Conservation (phyloP, 73 alveolate species). For the Stentor coeruleus region DNA sequence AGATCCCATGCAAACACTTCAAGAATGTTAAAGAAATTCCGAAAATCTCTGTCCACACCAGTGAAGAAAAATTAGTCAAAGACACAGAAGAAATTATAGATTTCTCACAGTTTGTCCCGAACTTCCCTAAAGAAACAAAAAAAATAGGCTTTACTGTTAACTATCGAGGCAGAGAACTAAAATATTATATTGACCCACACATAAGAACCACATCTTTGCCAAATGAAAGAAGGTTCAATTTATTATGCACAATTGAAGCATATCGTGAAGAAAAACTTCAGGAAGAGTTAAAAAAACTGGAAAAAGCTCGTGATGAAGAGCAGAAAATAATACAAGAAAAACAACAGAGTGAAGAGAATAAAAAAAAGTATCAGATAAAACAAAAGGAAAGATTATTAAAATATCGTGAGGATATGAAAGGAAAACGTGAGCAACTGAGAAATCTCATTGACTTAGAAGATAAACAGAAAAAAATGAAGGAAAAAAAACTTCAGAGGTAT, state of each 20-base stretch:
- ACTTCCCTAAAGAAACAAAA: not conserved
- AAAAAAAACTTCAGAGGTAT: too few species aligned
- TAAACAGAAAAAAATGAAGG: not conserved
- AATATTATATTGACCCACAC: not conserved
- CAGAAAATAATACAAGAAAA: not conserved
- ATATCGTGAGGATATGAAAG: not conserved
- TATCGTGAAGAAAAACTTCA: not conserved
- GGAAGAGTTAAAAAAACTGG: not conserved
- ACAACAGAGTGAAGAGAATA: not conserved
- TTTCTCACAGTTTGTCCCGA: not conserved
- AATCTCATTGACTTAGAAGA: not conserved
- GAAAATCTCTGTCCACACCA: not conserved
- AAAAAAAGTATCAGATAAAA: not conserved
- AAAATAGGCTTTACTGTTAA: not conserved
- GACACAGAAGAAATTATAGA: not conserved
- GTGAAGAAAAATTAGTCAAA: not conserved
- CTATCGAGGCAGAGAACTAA: not conserved
- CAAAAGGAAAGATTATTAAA: not conserved
- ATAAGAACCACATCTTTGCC: not conserved
- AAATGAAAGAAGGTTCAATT: not conserved
- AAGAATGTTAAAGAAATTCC: not conserved
- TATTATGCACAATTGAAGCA: not conserved
- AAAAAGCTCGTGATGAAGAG: not conserved
- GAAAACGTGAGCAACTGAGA: not conserved
- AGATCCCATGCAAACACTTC: conserved; percentile 19